A percentile compares a stretch with the other conserved stretches of the same genome.
phyloP scores from a whole-genome alignment of 2,329 filamentous ascomycete species.

The Trichoderma endophyticum region DNA sequence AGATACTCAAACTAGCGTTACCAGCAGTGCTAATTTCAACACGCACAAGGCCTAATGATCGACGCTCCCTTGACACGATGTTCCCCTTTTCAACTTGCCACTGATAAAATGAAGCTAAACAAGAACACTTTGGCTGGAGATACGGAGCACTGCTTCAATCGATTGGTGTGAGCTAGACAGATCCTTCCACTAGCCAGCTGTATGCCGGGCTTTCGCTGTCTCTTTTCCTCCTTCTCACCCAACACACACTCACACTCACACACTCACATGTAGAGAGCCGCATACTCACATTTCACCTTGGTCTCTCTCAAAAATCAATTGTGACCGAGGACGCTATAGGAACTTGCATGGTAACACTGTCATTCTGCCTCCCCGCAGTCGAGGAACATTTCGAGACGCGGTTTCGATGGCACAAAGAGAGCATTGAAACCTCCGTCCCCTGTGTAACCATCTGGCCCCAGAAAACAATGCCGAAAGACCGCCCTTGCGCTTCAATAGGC shows the following conservation, averaged over 20 bases:
- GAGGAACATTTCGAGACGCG: background rate
- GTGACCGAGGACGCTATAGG: background rate
- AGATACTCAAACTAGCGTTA: background rate
- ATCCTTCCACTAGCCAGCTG: slow-evolving; percentile 4
- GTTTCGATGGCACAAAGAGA: background rate
- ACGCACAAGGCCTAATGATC: slow-evolving; percentile 1
- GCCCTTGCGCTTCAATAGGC: background rate
- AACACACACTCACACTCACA: background rate
- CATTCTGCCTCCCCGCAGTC: background rate
- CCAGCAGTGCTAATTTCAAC: background rate
- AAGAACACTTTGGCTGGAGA: background rate
- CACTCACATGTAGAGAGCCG: background rate
- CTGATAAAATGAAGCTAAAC: background rate
- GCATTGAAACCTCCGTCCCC: background rate
- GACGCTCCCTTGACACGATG: background rate
- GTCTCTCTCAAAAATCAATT: background rate
- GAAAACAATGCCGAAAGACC: slow-evolving; percentile 8
- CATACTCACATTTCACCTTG: background rate
- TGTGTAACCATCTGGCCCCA: background rate
- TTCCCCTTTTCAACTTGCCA: background rate
- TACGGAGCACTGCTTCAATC: background rate
- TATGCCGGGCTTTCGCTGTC: background rate
- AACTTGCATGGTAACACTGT: background rate
- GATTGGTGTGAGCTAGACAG: background rate
- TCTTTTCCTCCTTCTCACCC: background rate